Evolutionary conservation across 768 basidiomycete genomes (phyloP).

Genomic region (Mycena venus): DNA sequence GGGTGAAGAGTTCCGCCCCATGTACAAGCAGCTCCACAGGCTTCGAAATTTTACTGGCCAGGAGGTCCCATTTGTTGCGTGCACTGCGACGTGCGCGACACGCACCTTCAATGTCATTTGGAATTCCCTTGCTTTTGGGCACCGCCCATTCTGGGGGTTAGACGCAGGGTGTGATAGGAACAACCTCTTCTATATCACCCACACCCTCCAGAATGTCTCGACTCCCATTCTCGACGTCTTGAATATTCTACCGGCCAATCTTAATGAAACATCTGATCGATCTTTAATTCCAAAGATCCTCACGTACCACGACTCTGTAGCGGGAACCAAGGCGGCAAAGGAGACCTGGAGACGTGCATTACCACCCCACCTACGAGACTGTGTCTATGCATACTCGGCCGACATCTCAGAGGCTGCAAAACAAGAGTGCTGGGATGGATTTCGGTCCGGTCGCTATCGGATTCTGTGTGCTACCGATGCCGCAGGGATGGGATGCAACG

Average conservation of each 20-base stretch:
- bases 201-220: slow-evolving; percentile 21
- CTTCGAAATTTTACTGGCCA: slow-evolving; percentile 40
- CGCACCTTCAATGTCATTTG: no score
- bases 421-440: neutral
- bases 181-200: slow-evolving; percentile 40
- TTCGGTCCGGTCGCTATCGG: slow-evolving; percentile 15
- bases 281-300: slow-evolving; percentile 31
- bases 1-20: slow-evolving; percentile 43
- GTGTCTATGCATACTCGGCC: slow-evolving; percentile 37
- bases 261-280: neutral
- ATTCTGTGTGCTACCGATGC: no score
- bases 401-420: slow-evolving; percentile 37
- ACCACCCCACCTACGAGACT: slow-evolving; percentile 31
- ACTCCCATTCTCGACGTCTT: slow-evolving; percentile 36
- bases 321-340: slow-evolving; percentile 11
- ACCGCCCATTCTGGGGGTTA: slow-evolving; percentile 43
- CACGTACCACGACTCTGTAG: neutral
- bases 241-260: slow-evolving; percentile 26
- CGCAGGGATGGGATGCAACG: no score
- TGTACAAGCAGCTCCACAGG: slow-evolving; percentile 38
- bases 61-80: slow-evolving; percentile 43
- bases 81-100: slow-evolving; percentile 42
- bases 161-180: slow-evolving; percentile 42
- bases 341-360: slow-evolving; percentile 32
- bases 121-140: slow-evolving; percentile 38